phyloP scores from a whole-genome alignment of 2,329 filamentous ascomycete genomes.

The Aspergillus sp. region DNA sequence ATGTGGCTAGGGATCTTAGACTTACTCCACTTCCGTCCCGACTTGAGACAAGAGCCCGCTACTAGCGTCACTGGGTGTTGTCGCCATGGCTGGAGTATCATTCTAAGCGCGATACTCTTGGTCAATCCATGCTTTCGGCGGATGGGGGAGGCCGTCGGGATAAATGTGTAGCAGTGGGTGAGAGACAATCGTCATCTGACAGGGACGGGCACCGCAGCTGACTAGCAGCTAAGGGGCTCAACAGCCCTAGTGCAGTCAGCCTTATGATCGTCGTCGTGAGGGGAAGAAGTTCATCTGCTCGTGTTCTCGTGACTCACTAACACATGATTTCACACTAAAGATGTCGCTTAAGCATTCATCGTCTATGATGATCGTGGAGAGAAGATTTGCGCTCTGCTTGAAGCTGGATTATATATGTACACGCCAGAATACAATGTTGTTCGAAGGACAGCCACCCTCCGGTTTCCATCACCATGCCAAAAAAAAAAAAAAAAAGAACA shows the following conservation, averaged over 20 bases:
- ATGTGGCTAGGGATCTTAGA: background rate
- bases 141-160: background rate
- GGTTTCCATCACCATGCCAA: constrained; percentile 1
- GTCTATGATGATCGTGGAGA: background rate
- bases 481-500: too few species aligned
- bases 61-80: background rate
- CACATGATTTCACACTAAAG: background rate
- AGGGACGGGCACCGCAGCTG: constrained; percentile 11
- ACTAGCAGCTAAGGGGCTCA: constrained; percentile 2
- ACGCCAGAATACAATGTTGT: constrained; percentile 2
- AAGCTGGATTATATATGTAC: background rate
- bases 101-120: background rate
- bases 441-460: constrained; percentile 5
- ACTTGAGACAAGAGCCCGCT: background rate
- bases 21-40: constrained; percentile 24
- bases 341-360: background rate
- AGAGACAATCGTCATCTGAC: constrained; percentile 13
- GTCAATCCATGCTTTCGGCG: background rate
- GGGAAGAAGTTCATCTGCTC: background rate
- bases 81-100: background rate
- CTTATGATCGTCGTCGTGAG: constrained; percentile 1
- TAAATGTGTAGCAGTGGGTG: background rate
- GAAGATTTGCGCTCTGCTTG: background rate
- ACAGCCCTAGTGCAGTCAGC: constrained; percentile 10
- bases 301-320: background rate